Base-by-base conservation (phyloP, 352 stramenopile species). In the Nothophytophthora sp. region DNA sequence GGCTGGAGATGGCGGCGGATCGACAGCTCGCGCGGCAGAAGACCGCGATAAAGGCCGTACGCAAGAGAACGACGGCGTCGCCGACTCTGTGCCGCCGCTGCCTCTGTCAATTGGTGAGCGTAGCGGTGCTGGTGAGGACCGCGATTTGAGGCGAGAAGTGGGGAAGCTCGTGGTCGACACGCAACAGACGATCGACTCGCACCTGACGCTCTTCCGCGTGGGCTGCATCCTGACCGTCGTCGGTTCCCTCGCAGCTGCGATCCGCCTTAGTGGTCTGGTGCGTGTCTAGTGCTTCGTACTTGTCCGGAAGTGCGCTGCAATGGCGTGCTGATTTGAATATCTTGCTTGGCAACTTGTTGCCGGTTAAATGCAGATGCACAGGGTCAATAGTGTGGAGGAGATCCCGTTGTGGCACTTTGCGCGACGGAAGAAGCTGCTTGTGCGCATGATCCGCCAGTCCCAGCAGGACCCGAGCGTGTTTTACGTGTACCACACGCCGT, bases 401-500 rank as follows among this genome's bases (percentile, higher is more conserved):
- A 85, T 90, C 24, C 76, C 79, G 20, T 50, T 71, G 37, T 81
- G 77, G 42, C 77, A 81, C 28, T 90, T 92, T 16, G 62, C 67
- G 16, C 69, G 77, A 3, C 75, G 72, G 33, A 88, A 91, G 49
- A 89, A 79, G 40, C 61, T 94, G n/a, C 71, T 70, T 13, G 84
- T 86, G 50, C 77, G 81, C 4, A 73, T 92, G 47, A 67, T 92
- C 15, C 69, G 67, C n/a, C 81, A 91, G 52, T 82, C 72, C 18
- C 51, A 59, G n/a, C 36, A 61, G 2, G 77, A 94, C 30, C 75
- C 84, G 33, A 92, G 68, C 50, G 42, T 92, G 7, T 88, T 94
- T 24, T 91, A 89, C 50, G 81, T 94, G 33, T 91, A 91, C 52
- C 84, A 94, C 54, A 88, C 79, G 39, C 84, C 84, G 24, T 80